Base-by-base conservation (phyloP, 805 yeast genomes). In the Wickerhamiella siamensis region DNA sequence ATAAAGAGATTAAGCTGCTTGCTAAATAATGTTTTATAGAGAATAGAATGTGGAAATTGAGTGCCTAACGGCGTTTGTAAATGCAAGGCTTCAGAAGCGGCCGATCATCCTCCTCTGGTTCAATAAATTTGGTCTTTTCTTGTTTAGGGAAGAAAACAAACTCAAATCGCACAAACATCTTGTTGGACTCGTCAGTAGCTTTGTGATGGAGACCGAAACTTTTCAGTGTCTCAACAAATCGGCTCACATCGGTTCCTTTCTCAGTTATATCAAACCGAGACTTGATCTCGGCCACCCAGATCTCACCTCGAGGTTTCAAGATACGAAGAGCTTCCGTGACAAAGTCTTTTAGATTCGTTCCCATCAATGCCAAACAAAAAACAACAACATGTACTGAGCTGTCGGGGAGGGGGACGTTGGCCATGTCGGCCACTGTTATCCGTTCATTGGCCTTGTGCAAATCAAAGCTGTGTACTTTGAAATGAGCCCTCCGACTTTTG, bases 231-330 rank as follows among this genome's bases (percentile, higher is more conserved):
- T 80, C 73, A 10, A 79, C 83, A 61, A 91, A 91, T 51, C 81
- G 87, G 6, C 49, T 41, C 12, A 58, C 59, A 27, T 61, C 59
- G 16, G 43, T 43, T 21, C 41, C 45, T 17, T 44, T 74, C 53
- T 86, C 95, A 5, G 74, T 65, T 4, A 21, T 15, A 27, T 51
- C 54, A 53, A 91, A 83, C 55, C 99, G 69, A 1, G 95, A 83
- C 61, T 88, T 88, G 62, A 91, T 91, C 58, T 91, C 99, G 2
- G 97, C 91, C 37, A 91, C 84, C 98, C 98, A 91, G 37, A 91
- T 63, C 58, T 88, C 95, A 21, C 99, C 97, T 46, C 84, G 70
- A 34, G 95, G 95, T 8, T 84, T 78, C 41, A 91, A 65, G 15
- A 91, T 67, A 54, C 99, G 70, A 55, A 81, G 71, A 0, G 95